Evolutionary conservation across 768 basidiomycete species (phyloP), one percentile per base, ranked within the genome.

Genomic region (Phylloporus arenicola): DNA sequence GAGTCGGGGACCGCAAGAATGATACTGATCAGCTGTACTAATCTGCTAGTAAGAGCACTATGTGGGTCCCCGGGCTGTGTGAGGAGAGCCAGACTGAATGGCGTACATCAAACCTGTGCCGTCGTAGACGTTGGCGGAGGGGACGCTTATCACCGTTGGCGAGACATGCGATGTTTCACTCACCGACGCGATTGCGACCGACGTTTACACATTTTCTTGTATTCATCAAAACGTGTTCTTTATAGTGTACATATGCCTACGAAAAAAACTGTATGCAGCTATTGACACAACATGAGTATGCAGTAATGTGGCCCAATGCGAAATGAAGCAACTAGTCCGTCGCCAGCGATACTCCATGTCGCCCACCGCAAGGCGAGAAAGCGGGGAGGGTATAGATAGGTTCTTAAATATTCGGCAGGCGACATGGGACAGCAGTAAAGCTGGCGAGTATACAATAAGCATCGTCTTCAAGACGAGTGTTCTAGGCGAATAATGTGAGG

Each of bases 261-360:
- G 55, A 53, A 59, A 52, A 50, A 55, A 48, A 43, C 44, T 48
- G 50, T 53, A 69, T 67, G 66, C 67, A 53, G 57, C 59, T 68
- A 68, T 69, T 60, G 66, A 68, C 60, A 68, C 65, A 67, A 69
- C 68, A 68, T 68, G 61, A 63, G 50, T 56, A 69, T 66, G 65
- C 59, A 59, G 53, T 43, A 47, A 20, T 44, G 12, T 52, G 55
- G 58, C 52, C 55, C 53, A 57, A 59, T 65, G 65, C 39, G 54
- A 63, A 39, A 65, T 65, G 62, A 65, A 65, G 64, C 64, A 65
- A 24, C 43, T 54, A 2, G 30, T 31, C 61, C 56, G 27, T 56
- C 56, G 50, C 59, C 52, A 47, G 43, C 49, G 10, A 40, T 42
- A 54, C 52, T 56, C 61, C 63, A 63, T 50, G 58, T 58, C 64